Base-by-base conservation (phyloP, 2,329 filamentous ascomycete genomes). In the Fusarium albosuccineum region DNA sequence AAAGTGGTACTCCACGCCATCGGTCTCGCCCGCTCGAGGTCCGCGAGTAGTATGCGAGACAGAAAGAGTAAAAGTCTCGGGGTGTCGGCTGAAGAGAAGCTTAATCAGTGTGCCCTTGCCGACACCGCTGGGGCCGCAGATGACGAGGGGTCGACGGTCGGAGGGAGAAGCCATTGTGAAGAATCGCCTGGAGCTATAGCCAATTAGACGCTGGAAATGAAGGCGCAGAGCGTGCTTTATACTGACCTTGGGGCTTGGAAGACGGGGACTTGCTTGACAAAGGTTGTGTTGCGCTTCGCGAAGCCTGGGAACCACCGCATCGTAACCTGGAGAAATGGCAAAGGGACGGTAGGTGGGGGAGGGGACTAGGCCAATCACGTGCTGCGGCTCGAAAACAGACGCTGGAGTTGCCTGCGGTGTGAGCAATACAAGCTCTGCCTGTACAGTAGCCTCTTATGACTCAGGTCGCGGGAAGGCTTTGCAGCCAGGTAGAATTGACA, bases 1-100 rank as follows among this genome's bases (percentile, higher is more conserved):
- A 74, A 91, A 97, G 83, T 93, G 87, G 84, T 97, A 97, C 78
- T 97, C 89, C 37, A 88, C 84, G 73, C 91, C 93, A 75, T 95
- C 80, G 65, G 86, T 73, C 81, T 97, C 94, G 71, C 91, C 92
- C 1, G 86, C 81, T n/a, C 94, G 89, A 4, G 94, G 94, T 2
- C 80, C 73, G 16, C 94, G 90, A 22, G 94, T 97, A 3, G 94
- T 97, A 84, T 97, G 91, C 67, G 86, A 87, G 56, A 90, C 85
- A 55, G 86, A 86, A n/a, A 87, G 82, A 9, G 83, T 79, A 67
- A 86, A 86, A 54, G 76, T 79, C 46, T 85, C 81, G 22, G 82
- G 82, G 78, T 86, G 81, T 60, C 75, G 73, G 45, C 85, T 81
- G 76, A 93, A 91, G 50, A 95, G 88, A 50, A 87, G 84, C 75